Base-by-base conservation (phyloP, 805 yeast species). In the Nakazawaea siamensis region DNA sequence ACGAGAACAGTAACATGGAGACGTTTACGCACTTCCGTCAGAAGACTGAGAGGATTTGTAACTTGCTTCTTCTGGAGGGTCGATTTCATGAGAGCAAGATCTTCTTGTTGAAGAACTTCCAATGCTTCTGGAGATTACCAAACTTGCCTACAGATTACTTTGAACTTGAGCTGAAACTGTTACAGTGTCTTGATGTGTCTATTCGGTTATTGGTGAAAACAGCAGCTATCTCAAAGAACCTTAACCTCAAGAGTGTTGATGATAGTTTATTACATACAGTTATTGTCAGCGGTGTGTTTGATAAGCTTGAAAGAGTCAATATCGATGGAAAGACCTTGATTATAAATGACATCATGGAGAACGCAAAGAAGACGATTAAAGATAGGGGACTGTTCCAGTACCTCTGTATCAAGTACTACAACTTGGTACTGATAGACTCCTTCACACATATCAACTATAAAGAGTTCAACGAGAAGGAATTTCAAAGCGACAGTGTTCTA, bases 11-110 rank as follows among this genome's bases (percentile, higher is more conserved):
- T 25, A n/a, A n/a, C 3, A 7, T 26, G 18, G 24, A 29, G 2
- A 37, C 43, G 17, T 47, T 44, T 13, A 41, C 45, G 2, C 35
- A 48, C 33, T 33, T 52, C 42, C 41, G 46, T 16, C 18, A 29
- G 3, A 68, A 65, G 42, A 48, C 56, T 17, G 62, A 54, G 29
- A 57, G 62, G 39, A 50, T 62, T 8, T 35, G 48, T n/a, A 62
- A 52, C 31, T 24, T 51, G 25, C 43, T 57, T n/a, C 34, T 47
- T 9, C 58, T 53, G 24, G 25, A 37, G 4, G 17, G 35, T 3
- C 29, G 34, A 1, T 43, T 33, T 34, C 41, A 41, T 1, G 46
- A 45, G 8, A 41, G 52, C 2, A 31, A 39, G 12, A 29, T 35
- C 23, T 37, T 52, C 26, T 36, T 52, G 14, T 33, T 46, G 3